Evolutionary conservation across 306 rosid genomes (phyloP), one percentile per base, ranked within the genome.

Genomic region (Prosopis cineraria): DNA sequence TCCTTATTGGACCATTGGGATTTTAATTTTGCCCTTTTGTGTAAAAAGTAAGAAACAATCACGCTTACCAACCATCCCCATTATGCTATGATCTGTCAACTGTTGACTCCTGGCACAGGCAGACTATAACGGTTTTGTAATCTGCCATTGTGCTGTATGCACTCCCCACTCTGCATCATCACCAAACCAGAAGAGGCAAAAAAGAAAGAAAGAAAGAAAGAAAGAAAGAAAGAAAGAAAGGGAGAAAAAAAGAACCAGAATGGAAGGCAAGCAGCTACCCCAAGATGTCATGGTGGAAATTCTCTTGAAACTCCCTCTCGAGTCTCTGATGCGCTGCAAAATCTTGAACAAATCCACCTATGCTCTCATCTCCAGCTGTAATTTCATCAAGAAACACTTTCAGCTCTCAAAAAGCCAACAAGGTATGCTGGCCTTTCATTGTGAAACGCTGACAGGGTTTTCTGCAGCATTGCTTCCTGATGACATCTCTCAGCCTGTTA

Each of bases 281-380:
- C 7, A 27, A 43, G 60, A 45, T 17, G 3, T 47, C 27, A 45
- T 47, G 25, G 58, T 0, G 17, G 41, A 47, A 45, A 70, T 70
- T 29, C 43, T 45, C 10, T 50, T 29, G 11, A 47, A 27, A 33
- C 62, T 70, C n/a, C 62, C 60, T 1, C 3, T 30, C 5, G 47
- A 45, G 22, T 30, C 43, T 70, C 10, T 70, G 60, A 11, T 47
- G 75, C 60, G 43, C 12, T 70, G 36, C 44, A 70, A 47, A 47
- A 0, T 16, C 4, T 30, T 70, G 12, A 30, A n/a, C 20, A 70
- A 70, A n/a, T 10, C 8, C 60, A 16, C 3, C 22, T 22, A 4
- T 70, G 60, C 41, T 4, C 43, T 70, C 0, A 70, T 70, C 3
- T 47, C 5, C 0, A 29, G 13, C 25, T 30, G 2, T 29, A 16